These are phyloP conservation scores for Eucalyptus albens DNA, from an alignment of 345 rosid species.

Conservation along the genomic window DNA sequence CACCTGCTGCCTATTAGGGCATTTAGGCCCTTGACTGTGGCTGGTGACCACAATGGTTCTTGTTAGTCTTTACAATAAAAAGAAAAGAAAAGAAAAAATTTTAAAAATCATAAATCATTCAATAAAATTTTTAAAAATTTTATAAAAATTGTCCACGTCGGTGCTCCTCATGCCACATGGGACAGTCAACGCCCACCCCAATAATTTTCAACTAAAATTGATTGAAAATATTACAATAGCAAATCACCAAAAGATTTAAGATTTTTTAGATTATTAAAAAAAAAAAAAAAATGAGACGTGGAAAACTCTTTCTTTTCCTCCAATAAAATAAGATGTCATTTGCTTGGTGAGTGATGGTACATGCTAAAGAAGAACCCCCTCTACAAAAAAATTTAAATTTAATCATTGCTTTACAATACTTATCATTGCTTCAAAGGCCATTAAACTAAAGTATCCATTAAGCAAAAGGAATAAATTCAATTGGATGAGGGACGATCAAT, in stretches of 20 bases:
- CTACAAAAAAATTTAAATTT: neutral
- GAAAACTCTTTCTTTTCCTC: neutral
- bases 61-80: neutral
- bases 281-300: neutral
- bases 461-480: neutral
- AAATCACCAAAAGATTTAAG: neutral
- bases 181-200: fast-evolving
- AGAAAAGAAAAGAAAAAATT: neutral
- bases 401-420: neutral
- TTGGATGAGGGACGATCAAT: neutral
- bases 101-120: neutral
- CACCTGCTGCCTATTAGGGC: neutral
- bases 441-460: neutral
- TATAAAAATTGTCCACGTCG: neutral
- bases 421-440: neutral
- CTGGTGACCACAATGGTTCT: fast-evolving
- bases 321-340: neutral
- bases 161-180: fast-evolving
- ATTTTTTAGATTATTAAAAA: neutral
- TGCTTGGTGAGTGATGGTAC: neutral
- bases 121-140: neutral
- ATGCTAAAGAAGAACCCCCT: neutral
- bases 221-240: too few relatives aligned
- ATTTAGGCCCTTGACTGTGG: fast-evolving
- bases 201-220: neutral